Evolutionary conservation across 768 basidiomycete species (phyloP), one percentile per base, ranked within the genome.

Genomic region (Pulveroboletus sp.): DNA sequence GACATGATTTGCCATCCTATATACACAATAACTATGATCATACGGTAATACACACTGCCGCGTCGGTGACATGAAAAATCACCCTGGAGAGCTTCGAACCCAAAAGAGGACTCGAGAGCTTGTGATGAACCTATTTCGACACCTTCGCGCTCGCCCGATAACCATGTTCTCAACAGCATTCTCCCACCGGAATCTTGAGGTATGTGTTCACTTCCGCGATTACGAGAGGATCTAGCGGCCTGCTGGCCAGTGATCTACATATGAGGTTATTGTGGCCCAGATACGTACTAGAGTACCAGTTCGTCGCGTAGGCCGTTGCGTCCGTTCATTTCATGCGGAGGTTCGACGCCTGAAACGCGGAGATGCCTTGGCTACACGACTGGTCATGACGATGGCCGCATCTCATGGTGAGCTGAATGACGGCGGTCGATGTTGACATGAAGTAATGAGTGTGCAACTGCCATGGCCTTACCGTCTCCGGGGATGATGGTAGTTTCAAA

Each of bases 291-390:
- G 28, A 31, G 28, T 51, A 41, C 51, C 32, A 52, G 53, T 50
- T 43, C 50, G 56, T 53, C 52, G 59, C 57, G 38, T 54, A 48
- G 50, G 47, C 55, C 55, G 53, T 51, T 30, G 40, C 45, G 57
- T 57, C 61, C 64, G 59, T 62, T 66, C 66, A 57, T 65, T 49
- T 58, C 51, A 26, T 57, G 66, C 59, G 67, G 66, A 45, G 52
- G 54, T 68, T 60, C 49, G 53, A 60, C 66, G 67, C 64, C 56
- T 46, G 47, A 63, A 55, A 49, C 45, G 64, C 64, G 65, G 65
- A 66, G 56, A 68, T 66, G 55, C 31, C 21, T 47, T 57, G 54
- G 26, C 43, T 59, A 43, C 47, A 51, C 56, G 53, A 50, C 32
- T 13, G 11, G 32, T 32, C 10, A 32, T 32, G 55, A 17, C 5